phyloP scores from a whole-genome alignment of 306 rosid genomes.

The Pterocarpus santalinus region DNA sequence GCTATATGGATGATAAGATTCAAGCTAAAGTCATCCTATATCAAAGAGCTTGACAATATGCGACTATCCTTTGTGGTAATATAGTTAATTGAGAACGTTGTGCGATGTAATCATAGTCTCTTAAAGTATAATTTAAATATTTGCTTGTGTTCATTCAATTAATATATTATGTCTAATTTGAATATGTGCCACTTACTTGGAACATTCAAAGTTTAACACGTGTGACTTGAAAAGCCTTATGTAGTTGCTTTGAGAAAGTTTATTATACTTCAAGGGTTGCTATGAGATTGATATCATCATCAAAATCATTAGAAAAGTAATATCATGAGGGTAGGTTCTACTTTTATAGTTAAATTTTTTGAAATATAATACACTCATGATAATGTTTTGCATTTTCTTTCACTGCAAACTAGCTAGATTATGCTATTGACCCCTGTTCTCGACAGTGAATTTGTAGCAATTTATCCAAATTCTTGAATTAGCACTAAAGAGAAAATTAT shows the following conservation, averaged over 20 bases:
- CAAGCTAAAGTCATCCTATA: conserved; percentile 71
- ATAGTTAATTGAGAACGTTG: background rate
- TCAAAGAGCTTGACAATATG: conserved; percentile 73
- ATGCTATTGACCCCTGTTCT: background rate
- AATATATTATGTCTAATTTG: background rate
- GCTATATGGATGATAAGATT: conserved; percentile 73
- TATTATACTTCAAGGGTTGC: no score
- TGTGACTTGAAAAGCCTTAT: no score
- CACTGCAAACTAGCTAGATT: background rate
- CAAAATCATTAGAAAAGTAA: background rate
- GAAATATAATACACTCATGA: background rate
- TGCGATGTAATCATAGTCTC: background rate
- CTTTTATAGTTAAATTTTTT: background rate
- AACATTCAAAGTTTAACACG: background rate
- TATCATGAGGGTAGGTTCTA: background rate
- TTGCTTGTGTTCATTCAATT: background rate
- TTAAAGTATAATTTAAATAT: background rate
- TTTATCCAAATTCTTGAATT: background rate
- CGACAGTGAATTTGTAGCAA: background rate
- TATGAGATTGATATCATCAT: background rate
- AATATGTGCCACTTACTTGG: background rate
- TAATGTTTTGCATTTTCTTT: background rate
- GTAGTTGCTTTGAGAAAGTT: background rate
- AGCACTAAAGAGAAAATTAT: background rate
- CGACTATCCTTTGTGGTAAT: conserved; percentile 68